Evolutionary conservation across 768 basidiomycete genomes (phyloP).

Genomic region (Lentinus tigrinus): DNA sequence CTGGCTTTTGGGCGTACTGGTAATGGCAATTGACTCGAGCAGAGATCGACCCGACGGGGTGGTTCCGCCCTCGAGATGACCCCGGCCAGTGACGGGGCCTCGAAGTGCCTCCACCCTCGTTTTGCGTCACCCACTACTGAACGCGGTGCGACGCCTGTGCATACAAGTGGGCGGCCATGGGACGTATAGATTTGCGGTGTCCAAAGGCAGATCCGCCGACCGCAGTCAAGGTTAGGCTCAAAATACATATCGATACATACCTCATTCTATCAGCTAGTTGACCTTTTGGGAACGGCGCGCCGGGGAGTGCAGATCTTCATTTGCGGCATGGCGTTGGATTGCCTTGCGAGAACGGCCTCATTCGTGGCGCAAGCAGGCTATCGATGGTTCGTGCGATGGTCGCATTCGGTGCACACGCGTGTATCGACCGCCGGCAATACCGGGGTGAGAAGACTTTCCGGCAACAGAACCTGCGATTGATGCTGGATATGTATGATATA

Average conservation of each 20-base stretch:
- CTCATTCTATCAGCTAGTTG: no score
- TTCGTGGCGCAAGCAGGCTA: neutral
- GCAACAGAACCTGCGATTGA: no score
- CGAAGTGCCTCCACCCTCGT: neutral
- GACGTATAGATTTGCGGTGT: no score
- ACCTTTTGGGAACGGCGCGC: neutral
- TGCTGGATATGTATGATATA: neutral
- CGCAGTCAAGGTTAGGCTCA: neutral
- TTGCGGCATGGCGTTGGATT: neutral
- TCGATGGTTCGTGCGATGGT: neutral
- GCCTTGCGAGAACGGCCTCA: neutral
- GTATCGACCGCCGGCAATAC: neutral
- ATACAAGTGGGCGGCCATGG: neutral
- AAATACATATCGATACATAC: neutral
- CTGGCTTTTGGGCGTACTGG: no score
- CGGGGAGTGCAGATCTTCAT: neutral
- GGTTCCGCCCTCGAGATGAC: neutral
- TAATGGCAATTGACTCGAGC: no score
- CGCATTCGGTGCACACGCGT: neutral
- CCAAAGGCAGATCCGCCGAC: neutral
- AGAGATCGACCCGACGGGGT: no score
- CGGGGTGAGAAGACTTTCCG: neutral
- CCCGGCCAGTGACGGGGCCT: neutral
- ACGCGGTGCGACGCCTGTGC: neutral
- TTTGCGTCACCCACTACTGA: neutral